These are phyloP conservation scores for Starmerella sirachaensis DNA, from an alignment of 805 yeast species.

Conservation along the genomic window DNA sequence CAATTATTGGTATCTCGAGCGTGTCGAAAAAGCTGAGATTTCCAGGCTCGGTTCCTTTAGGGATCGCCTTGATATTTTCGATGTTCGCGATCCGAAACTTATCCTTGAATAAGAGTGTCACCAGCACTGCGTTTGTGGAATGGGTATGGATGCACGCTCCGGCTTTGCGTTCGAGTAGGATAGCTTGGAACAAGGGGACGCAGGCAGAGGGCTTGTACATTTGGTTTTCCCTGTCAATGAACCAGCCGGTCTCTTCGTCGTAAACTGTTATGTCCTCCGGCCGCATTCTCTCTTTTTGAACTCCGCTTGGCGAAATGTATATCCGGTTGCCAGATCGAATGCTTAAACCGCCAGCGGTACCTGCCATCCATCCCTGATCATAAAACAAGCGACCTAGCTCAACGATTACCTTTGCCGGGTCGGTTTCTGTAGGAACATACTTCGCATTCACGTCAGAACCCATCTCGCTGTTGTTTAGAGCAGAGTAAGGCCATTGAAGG, in stretches of 20 bases:
- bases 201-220: conserved; percentile 82
- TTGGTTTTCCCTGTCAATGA: conserved; percentile 45
- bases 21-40: conserved; percentile 62
- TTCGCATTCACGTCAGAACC: conserved; percentile 23
- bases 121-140: conserved; percentile 78
- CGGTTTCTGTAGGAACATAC: conserved; percentile 36
- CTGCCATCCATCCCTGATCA: conserved; percentile 80
- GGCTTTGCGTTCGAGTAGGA: conserved; percentile 55
- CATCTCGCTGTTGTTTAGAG: conserved; percentile 13
- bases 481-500: too few species aligned
- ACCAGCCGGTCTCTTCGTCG: conserved; percentile 40
- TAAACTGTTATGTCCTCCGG: conserved; percentile 75
- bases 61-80: conserved; percentile 89
- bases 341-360: conserved; percentile 93
- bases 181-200: conserved; percentile 73
- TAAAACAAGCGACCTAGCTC: conserved; percentile 68
- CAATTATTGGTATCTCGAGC: conserved; percentile 77
- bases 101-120: conserved; percentile 44
- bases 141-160: conserved; percentile 95
- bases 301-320: conserved; percentile 89
- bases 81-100: conserved; percentile 59
- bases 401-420: conserved; percentile 79
- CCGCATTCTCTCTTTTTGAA: conserved; percentile 77
- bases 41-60: conserved; percentile 54
- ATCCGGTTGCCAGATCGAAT: conserved; percentile 46